These are phyloP conservation scores for Lepidopterella palustris DNA, from an alignment of 495 filamentous ascomycete species.

Conservation along the genomic window DNA sequence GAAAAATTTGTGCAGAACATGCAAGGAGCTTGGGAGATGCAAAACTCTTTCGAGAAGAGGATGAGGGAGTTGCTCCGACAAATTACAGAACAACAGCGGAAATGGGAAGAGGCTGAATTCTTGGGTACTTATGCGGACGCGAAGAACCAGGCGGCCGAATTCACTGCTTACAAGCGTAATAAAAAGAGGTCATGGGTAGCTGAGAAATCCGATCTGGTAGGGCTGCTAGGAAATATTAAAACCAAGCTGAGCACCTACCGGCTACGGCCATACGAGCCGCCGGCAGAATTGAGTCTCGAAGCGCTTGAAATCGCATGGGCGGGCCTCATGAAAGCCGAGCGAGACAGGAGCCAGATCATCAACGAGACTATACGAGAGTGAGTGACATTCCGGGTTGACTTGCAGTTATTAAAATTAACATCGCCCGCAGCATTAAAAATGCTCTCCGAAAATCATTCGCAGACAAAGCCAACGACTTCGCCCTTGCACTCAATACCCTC, in stretches of 20 bases:
- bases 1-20: constrained; percentile 99
- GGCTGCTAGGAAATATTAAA: constrained; percentile 95
- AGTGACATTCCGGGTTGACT: constrained; percentile 22
- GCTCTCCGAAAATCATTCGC: constrained; percentile 84
- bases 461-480: constrained; percentile 96
- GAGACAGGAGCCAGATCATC: constrained; percentile 80
- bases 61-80: constrained; percentile 72
- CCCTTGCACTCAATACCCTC: constrained; percentile 84
- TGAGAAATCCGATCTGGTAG: constrained; percentile 91
- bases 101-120: constrained; percentile 74
- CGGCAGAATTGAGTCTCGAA: constrained; percentile 68
- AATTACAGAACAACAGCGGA: constrained; percentile 62
- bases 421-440: constrained; percentile 70
- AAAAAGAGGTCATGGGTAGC: constrained; percentile 92
- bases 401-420: background rate
- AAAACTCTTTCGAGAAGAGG: constrained; percentile 84
- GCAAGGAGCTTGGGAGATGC: constrained; percentile 99
- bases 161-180: constrained; percentile 79
- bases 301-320: constrained; percentile 78
- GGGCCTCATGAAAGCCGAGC: constrained; percentile 68
- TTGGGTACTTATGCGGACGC: constrained; percentile 90
- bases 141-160: constrained; percentile 74
- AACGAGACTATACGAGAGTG: constrained; percentile 96
- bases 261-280: constrained; percentile 83
- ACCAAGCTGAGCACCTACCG: constrained; percentile 95